Evolutionary conservation across 768 basidiomycete genomes (phyloP), one percentile per base, ranked within the genome.

Genomic region (Tylopilus felleus): DNA sequence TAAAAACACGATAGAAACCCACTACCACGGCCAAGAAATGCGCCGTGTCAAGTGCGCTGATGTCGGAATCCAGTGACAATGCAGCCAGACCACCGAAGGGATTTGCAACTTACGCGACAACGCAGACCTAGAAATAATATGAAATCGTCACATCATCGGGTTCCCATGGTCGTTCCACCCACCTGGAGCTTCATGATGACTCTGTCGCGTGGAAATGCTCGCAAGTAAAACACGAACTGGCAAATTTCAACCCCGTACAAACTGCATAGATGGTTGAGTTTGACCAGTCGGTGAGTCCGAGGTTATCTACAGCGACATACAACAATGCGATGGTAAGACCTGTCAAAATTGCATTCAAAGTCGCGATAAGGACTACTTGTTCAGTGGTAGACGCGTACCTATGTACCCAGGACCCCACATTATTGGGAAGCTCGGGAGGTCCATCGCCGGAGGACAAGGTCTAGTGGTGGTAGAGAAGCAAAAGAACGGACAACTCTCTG

Each of bases 181-280:
- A 53, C 58, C 35, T 19, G 58, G n/a, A 58, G 21, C 29, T 51
- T 58, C 21, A 22, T 22, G 9, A 33, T n/a, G 49, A 23, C 14
- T 12, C n/a, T 39, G 45, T 53, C 58, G 12, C 13, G 6, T 8
- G 7, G 45, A 53, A 59, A 59, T 0, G 48, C 41, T 40, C 10
- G 35, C 23, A 47, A 21, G 45, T 53, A 59, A 35, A 50, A 53
- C 41, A 25, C 31, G 41, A 60, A 53, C 46, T 60, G 58, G 41
- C 45, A 50, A n/a, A 53, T 23, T 28, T 43, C 51, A 25, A 58
- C 16, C 2, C 56, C 52, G 6, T 54, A 60, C 23, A 53, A 17
- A 35, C 58, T 53, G 23, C 39, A 47, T 25, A 6, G 8, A 35
- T 3, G 10, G 16, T 41, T 21, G 31, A 22, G 31, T 33, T 23